A percentile compares a stretch with the other conserved stretches of the same genome.
Conservation (phyloP, 2,329 filamentous ascomycete species). For the Pseudocercospora fijiensis region DNA sequence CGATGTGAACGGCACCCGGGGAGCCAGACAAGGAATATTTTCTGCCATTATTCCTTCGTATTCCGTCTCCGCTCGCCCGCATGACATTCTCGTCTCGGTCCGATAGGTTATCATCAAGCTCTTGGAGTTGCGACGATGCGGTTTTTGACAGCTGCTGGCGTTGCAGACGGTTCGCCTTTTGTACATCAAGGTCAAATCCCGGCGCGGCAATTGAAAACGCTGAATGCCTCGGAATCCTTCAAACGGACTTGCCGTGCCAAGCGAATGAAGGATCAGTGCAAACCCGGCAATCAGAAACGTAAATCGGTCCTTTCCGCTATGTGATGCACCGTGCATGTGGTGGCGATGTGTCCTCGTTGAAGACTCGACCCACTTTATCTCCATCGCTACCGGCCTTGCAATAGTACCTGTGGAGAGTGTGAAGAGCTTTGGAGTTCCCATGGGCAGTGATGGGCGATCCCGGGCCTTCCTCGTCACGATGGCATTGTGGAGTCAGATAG, state of each 20-base stretch:
- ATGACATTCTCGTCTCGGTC: neutral
- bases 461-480: constrained; percentile 20
- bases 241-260: constrained; percentile 4
- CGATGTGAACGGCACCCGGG: neutral
- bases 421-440: neutral
- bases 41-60: neutral
- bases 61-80: neutral
- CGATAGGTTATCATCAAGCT: neutral
- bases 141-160: neutral
- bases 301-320: neutral
- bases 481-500: constrained; percentile 22
- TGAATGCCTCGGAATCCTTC: neutral
- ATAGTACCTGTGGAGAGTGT: constrained; percentile 7
- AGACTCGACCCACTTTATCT: neutral
- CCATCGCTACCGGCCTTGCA: neutral
- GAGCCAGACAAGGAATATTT: neutral
- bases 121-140: neutral
- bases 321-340: constrained; percentile 3
- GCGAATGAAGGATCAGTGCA: neutral
- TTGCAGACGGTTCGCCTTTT: neutral
- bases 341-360: neutral
- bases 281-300: neutral
- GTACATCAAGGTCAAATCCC: neutral
- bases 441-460: constrained; percentile 18
- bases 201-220: neutral